phyloP scores from a whole-genome alignment of 495 filamentous ascomycete species.

The Penicillium paxilli region DNA sequence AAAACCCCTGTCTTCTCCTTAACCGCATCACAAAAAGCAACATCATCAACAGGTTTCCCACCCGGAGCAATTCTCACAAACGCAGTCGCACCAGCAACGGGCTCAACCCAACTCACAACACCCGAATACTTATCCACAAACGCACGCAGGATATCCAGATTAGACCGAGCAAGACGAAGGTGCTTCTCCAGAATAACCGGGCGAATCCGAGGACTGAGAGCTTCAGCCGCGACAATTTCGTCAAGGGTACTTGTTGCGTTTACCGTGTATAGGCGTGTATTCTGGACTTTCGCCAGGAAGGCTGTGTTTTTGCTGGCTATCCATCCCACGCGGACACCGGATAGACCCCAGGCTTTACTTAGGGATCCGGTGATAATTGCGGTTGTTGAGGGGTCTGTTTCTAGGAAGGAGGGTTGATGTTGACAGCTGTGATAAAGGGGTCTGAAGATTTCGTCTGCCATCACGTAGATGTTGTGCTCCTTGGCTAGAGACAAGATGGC shows the following conservation, averaged over 20 bases:
- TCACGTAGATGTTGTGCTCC: neutral
- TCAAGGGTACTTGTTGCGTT: conserved; percentile 7
- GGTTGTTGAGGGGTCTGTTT: neutral
- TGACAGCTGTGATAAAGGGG: conserved; percentile 8
- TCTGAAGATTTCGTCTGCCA: conserved; percentile 18
- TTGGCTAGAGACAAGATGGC: conserved; percentile 10
- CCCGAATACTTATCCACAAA: neutral
- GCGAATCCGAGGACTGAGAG: conserved; percentile 4
- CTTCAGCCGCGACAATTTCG: conserved; percentile 5
- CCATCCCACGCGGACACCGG: conserved; percentile 14
- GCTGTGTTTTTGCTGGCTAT: conserved; percentile 4
- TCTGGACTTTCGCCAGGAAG: neutral
- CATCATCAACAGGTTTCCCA: conserved; percentile 9
- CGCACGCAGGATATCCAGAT: conserved; percentile 1
- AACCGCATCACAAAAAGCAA: conserved; percentile 10
- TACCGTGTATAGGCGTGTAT: conserved; percentile 7
- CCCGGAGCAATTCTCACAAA: conserved; percentile 2
- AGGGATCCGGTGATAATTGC: conserved; percentile 17
- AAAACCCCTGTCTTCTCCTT: conserved; percentile 10
- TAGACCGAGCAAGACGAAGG: neutral
- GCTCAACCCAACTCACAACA: conserved; percentile 6
- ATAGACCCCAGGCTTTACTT: conserved; percentile 19
- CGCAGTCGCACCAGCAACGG: conserved; percentile 8
- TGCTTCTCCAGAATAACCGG: conserved; percentile 12
- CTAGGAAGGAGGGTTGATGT: conserved; percentile 8